Percentiles rank a stretch among this genome's conserved stretches.
phyloP scores from a whole-genome alignment of 2,329 filamentous ascomycete species.

The Fusarium newnesense region DNA sequence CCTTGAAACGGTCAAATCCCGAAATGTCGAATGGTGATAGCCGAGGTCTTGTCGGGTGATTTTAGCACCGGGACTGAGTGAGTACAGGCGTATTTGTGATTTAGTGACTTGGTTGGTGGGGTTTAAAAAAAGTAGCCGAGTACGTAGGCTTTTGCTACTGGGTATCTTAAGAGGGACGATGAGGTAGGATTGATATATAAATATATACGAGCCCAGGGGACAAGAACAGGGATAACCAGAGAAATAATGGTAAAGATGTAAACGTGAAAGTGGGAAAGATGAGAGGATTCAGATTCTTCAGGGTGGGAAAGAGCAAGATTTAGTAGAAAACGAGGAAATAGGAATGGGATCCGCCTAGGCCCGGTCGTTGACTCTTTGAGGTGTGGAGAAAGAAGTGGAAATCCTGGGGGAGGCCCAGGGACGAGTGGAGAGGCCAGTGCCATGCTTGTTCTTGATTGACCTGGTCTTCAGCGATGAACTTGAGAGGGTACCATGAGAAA shows the following conservation, averaged over 20 bases:
- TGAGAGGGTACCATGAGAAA: not conserved
- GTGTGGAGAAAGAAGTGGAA: slow-evolving; percentile 44
- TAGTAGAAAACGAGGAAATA: slow-evolving; percentile 41
- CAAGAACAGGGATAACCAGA: not conserved
- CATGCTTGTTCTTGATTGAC: slow-evolving; percentile 12
- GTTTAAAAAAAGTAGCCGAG: slow-evolving; percentile 1
- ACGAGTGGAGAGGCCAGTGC: slow-evolving; percentile 34
- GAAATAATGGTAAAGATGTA: slow-evolving; percentile 7
- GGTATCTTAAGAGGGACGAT: slow-evolving; percentile 20
- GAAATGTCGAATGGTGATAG: slow-evolving; percentile 19
- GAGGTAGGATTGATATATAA: slow-evolving; percentile 5
- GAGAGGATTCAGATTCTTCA: slow-evolving; percentile 19
- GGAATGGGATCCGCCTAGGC: slow-evolving; percentile 18
- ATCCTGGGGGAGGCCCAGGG: slow-evolving; percentile 44
- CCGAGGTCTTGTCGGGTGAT: slow-evolving; percentile 33
- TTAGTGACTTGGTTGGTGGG: slow-evolving; percentile 30
- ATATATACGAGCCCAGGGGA: not conserved
- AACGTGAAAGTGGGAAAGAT: slow-evolving; percentile 23
- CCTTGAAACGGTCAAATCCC: slow-evolving; percentile 14
- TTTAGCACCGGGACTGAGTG: slow-evolving; percentile 28
- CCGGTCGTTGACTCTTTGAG: slow-evolving; percentile 10
- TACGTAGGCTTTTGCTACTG: slow-evolving; percentile 2
- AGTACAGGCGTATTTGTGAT: slow-evolving; percentile 8
- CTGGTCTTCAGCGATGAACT: not conserved
- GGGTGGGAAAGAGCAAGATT: slow-evolving; percentile 39